These are phyloP conservation scores for Grifola frondosa DNA, from an alignment of 1,284 basidiomycete genomes.

Conservation along the genomic window DNA sequence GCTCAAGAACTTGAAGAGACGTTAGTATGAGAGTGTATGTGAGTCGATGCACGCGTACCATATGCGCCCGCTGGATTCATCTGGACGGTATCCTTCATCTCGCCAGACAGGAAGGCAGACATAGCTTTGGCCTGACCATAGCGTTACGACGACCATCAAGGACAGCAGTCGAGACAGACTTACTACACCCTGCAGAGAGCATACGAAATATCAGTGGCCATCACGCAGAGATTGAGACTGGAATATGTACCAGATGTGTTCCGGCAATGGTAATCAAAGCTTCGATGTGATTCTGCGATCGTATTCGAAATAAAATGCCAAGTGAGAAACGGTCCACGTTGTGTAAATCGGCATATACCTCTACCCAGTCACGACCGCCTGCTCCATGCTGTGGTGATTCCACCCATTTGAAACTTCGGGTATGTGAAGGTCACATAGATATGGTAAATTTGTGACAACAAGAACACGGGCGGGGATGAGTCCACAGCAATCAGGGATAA, in stretches of 20 bases:
- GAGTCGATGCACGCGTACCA: slow-evolving; percentile 42
- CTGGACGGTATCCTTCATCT: slow-evolving; percentile 96
- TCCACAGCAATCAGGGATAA: not conserved
- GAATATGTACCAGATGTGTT: slow-evolving; percentile 69
- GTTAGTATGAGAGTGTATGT: not conserved
- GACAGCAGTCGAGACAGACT: slow-evolving; percentile 27
- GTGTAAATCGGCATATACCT: slow-evolving; percentile 50
- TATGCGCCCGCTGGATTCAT: slow-evolving; percentile 85
- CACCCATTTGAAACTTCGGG: slow-evolving; percentile 88
- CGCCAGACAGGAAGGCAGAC: slow-evolving; percentile 91
- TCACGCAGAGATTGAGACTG: slow-evolving; percentile 3
- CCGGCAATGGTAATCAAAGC: slow-evolving; percentile 85
- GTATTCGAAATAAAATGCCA: not conserved
- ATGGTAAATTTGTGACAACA: not conserved
- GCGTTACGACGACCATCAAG: not conserved
- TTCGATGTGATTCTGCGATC: slow-evolving; percentile 70
- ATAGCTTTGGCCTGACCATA: slow-evolving; percentile 87
- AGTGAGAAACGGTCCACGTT: not conserved
- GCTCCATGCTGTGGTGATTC: slow-evolving; percentile 84
- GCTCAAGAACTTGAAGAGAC: slow-evolving; percentile 59
- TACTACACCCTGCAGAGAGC: slow-evolving; percentile 57
- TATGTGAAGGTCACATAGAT: too few relatives aligned
- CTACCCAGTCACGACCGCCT: slow-evolving; percentile 91
- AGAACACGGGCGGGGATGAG: not conserved
- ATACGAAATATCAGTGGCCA: slow-evolving; percentile 1